These are phyloP conservation scores for Ophiostoma populinum DNA, from an alignment of 2,329 filamentous ascomycete genomes.

Conservation along the genomic window DNA sequence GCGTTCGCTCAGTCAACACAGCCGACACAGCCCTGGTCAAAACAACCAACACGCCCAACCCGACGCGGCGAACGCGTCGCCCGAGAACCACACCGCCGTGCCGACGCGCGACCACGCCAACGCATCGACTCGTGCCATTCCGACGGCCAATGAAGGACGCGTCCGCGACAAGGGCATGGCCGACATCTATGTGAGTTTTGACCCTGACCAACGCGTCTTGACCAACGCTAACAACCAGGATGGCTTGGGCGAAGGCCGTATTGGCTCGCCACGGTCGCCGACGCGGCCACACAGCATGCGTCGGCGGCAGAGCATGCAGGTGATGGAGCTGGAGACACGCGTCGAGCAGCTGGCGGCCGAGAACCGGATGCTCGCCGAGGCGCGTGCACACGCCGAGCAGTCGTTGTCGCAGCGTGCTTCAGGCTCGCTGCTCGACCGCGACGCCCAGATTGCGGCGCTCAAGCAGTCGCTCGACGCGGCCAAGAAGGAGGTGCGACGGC, in stretches of 20 bases:
- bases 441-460: constrained; percentile 71
- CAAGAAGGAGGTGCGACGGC: constrained; percentile 62
- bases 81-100: constrained; percentile 11
- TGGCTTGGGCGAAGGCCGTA: constrained; percentile 77
- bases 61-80: constrained; percentile 4
- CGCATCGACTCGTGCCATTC: constrained; percentile 28
- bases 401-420: constrained; percentile 40
- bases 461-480: constrained; percentile 63
- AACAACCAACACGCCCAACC: constrained; percentile 2
- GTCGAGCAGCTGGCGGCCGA: constrained; percentile 75
- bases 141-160: constrained; percentile 75
- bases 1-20: constrained; percentile 43
- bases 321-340: constrained; percentile 73
- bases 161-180: constrained; percentile 72
- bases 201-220: too few species aligned
- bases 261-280: constrained; percentile 77
- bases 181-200: constrained; percentile 85
- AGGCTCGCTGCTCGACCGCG: constrained; percentile 59
- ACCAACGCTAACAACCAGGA: constrained; percentile 37
- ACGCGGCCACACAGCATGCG: constrained; percentile 91
- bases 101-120: constrained; percentile 4
- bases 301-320: constrained; percentile 92
- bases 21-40: constrained; percentile 1
- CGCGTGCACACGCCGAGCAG: constrained; percentile 52
- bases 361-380: constrained; percentile 62